Conservation (phyloP, 129 eudicot genomes). For the Deinandra increscens region DNA sequence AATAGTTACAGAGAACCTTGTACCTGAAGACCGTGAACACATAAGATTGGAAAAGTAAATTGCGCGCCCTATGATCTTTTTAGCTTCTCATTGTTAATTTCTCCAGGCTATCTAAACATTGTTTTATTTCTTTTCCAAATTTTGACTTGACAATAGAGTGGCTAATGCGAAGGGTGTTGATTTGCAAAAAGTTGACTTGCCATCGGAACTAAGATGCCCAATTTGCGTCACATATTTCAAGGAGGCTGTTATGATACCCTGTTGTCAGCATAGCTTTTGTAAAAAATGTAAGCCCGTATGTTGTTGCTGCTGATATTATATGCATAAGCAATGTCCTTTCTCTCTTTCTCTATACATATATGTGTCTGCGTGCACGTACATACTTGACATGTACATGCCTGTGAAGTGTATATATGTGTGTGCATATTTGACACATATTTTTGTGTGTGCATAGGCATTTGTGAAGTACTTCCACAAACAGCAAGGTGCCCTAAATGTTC, state of each 20-base stretch:
- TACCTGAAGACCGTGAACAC: constrained; percentile 41
- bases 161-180: constrained; percentile 33
- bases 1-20: constrained; percentile 35
- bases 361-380: no score
- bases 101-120: constrained; percentile 12
- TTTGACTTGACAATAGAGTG: constrained; percentile 36
- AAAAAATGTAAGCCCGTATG: constrained; percentile 60
- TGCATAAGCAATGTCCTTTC: constrained; percentile 5
- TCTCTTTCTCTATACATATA: not conserved
- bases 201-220: constrained; percentile 78
- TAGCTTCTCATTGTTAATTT: not conserved
- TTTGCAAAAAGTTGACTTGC: constrained; percentile 46
- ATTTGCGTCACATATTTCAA: constrained; percentile 70
- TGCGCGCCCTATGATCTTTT: not conserved
- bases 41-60: constrained; percentile 48
- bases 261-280: constrained; percentile 97
- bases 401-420: not conserved
- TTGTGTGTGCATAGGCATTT: constrained; percentile 53
- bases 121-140: not conserved
- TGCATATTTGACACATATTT: constrained; percentile 17
- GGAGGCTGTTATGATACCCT: constrained; percentile 98
- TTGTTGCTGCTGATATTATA: constrained; percentile 15
- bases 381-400: no score
- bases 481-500: constrained; percentile 78
- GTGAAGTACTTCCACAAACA: constrained; percentile 46